A percentile compares a stretch with the other conserved stretches of the same genome.
These are phyloP conservation scores for Dalbergia cochinchinensis DNA, from an alignment of 306 rosid species.

Conservation along the genomic window DNA sequence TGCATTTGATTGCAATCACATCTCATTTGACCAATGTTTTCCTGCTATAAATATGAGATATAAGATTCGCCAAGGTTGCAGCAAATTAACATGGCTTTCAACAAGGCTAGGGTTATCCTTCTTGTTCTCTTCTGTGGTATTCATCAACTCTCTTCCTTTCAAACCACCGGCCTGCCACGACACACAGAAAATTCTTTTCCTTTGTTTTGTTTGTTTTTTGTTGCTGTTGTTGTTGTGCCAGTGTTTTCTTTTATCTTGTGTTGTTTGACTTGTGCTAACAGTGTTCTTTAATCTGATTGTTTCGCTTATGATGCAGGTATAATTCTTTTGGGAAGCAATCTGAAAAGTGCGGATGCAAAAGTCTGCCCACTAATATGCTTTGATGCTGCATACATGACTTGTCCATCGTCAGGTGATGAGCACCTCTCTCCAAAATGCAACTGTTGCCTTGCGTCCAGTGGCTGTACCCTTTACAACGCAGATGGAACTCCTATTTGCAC, in stretches of 20 bases:
- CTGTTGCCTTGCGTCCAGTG: slow-evolving; percentile 53
- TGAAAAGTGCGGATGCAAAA: slow-evolving; percentile 23
- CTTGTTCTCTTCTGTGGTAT: neutral
- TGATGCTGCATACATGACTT: slow-evolving; percentile 55
- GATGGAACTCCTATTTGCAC: slow-evolving; percentile 55
- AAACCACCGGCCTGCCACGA: no score
- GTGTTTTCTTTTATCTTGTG: no score
- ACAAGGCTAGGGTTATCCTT: neutral
- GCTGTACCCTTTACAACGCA: slow-evolving; percentile 43
- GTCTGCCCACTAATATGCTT: slow-evolving; percentile 37
- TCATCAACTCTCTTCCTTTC: no score
- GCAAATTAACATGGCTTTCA: neutral
- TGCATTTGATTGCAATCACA: neutral
- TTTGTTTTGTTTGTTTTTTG: no score
- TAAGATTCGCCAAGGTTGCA: neutral
- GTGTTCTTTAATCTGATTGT: no score
- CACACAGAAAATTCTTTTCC: no score
- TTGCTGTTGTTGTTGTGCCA: no score
- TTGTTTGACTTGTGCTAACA: no score
- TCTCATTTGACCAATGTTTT: neutral
- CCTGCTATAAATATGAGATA: slow-evolving; percentile 10
- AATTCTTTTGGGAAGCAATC: slow-evolving; percentile 18
- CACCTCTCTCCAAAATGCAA: slow-evolving; percentile 55
- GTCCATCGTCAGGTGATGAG: slow-evolving; percentile 51
- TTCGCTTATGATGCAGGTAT: slow-evolving; percentile 33